Conservation (phyloP, 192 early-diverging fungal genomes). For the Backusella tarrabulga region DNA sequence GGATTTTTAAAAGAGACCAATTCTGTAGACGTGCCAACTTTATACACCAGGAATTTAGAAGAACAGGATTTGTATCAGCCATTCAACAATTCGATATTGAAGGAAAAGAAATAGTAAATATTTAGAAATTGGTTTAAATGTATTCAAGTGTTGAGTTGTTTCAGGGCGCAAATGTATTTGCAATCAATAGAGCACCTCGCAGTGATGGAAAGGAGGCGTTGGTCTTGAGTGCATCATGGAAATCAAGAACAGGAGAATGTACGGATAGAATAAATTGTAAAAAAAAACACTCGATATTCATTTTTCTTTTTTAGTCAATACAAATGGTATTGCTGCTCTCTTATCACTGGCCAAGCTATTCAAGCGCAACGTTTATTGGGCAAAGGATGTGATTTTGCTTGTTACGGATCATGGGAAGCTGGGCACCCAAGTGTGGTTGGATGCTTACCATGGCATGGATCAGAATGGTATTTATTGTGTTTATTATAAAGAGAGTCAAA, state of each 20-base stretch:
- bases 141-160: not conserved
- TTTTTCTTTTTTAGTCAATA: slow-evolving; percentile 42
- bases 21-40: slow-evolving; percentile 43
- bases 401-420: slow-evolving; percentile 73
- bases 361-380: slow-evolving; percentile 77
- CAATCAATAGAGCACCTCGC: slow-evolving; percentile 75
- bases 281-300: slow-evolving; percentile 15
- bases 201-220: slow-evolving; percentile 89
- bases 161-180: slow-evolving; percentile 75
- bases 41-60: slow-evolving; percentile 45
- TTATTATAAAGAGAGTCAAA: not conserved
- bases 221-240: slow-evolving; percentile 82
- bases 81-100: slow-evolving; percentile 46
- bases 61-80: slow-evolving; percentile 52
- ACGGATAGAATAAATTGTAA: slow-evolving; percentile 2
- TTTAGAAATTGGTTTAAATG: not conserved
- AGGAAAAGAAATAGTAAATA: slow-evolving; percentile 10
- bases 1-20: not conserved
- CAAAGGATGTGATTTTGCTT: slow-evolving; percentile 90
- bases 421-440: slow-evolving; percentile 85
- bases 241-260: slow-evolving; percentile 55
- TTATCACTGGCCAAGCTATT: slow-evolving; percentile 55
- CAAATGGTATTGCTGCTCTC: slow-evolving; percentile 42
- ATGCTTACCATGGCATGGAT: slow-evolving; percentile 80
- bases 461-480: slow-evolving; percentile 4